Evolutionary conservation across 208 protist genomes (phyloP), one percentile per base, ranked within the genome.

Genomic region (Crithidia fasciculata): DNA sequence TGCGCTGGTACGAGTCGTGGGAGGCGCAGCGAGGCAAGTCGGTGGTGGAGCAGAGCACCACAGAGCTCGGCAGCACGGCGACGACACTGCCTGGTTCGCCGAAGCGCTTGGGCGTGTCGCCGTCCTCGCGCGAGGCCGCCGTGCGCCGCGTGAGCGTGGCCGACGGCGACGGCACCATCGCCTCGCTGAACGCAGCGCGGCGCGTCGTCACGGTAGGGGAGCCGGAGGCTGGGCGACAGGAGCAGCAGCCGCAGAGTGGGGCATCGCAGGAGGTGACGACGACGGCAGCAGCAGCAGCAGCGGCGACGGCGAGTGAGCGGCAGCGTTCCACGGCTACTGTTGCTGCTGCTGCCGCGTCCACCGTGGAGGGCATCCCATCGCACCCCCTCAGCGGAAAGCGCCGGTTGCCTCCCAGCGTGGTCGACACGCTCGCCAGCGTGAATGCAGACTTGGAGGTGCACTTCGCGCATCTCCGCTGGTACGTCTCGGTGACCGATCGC

Each of bases 391-490:
- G 69, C 49, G 63, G 61, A 9, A 44, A 50, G 49, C 73, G 72
- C 5, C 75, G 37, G 6, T 56, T 86, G 36, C 82, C 85, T n/a
- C 12, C 61, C 3, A 65, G 72, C 43, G 39, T 85, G 16, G 55
- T 69, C 16, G 54, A 66, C 12, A 50, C 49, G 15, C n/a, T 93
- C 19, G 61, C 60, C 4, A 62, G 57, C 40, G 72, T 85, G 50
- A 87, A 93, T 64, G 78, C 82, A 3, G 82, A 84, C 66, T 56
- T 93, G 4, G 47, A 68, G 0, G 55, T 86, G 10, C 82, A 93
- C 77, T 73, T 93, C 58, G 76, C 80, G 44, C 89, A 95, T 47
- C 55, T 96, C 37, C 67, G 79, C 50, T 96, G 92, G 92, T 90
- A 87, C 54, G 73, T 90, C 3, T 67, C 74, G 54, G 83, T 76